Conservation (phyloP, 768 basidiomycete genomes). For the Cytidiella melzeri region DNA sequence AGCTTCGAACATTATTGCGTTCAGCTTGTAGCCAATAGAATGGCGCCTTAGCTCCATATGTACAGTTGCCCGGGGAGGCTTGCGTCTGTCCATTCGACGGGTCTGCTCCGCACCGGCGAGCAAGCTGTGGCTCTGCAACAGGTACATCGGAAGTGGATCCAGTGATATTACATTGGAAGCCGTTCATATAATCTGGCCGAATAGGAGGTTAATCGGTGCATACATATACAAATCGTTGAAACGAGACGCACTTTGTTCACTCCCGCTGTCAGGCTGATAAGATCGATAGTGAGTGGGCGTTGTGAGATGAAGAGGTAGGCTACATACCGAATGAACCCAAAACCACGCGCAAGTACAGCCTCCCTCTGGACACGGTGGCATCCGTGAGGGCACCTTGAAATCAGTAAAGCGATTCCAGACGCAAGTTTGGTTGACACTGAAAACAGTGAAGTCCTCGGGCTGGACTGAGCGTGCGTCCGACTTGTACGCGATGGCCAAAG, state of each 20-base stretch:
- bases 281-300: background rate
- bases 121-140: conserved; percentile 49
- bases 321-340: conserved; percentile 43
- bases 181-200: conserved; percentile 58
- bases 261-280: conserved; percentile 44
- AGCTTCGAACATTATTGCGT: conserved; percentile 47
- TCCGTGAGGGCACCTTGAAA: conserved; percentile 50
- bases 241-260: conserved; percentile 49
- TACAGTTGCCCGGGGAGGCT: conserved; percentile 55
- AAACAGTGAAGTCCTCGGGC: conserved; percentile 60
- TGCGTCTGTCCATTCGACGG: conserved; percentile 35
- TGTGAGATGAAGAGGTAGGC: background rate
- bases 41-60: conserved; percentile 64
- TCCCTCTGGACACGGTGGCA: conserved; percentile 60
- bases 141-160: conserved; percentile 43
- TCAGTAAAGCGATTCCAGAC: conserved; percentile 60
- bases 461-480: conserved; percentile 42
- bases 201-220: background rate
- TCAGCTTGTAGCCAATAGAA: conserved; percentile 66
- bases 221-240: background rate
- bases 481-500: conserved; percentile 63
- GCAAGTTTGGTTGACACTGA: conserved; percentile 63
- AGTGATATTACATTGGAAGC: conserved; percentile 61
- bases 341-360: conserved; percentile 63
- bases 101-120: conserved; percentile 65